These are phyloP conservation scores for Gnaphalium uliginosum DNA, from an alignment of 129 eudicot species.

Conservation along the genomic window DNA sequence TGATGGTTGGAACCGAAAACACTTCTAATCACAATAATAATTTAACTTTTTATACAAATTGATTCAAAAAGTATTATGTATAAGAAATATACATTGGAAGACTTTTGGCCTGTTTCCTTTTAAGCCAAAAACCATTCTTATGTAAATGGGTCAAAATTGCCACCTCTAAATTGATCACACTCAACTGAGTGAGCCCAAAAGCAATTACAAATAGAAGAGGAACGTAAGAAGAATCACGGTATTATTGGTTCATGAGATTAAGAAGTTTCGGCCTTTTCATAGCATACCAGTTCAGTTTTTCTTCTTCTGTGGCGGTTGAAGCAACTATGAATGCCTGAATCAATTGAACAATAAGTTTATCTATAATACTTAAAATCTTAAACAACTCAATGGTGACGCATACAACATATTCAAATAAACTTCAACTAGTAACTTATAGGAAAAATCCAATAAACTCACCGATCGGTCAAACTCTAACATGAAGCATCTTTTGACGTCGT, in stretches of 20 bases:
- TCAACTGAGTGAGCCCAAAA: neutral
- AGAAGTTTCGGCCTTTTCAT: neutral
- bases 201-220: neutral
- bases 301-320: conserved; percentile 92
- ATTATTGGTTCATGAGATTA: neutral
- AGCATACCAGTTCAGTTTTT: conserved; percentile 80
- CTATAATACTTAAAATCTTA: neutral
- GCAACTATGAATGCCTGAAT: conserved; percentile 95
- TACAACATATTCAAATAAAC: neutral
- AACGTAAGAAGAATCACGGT: neutral
- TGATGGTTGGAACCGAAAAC: neutral
- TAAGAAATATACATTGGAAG: neutral
- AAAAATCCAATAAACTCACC: conserved; percentile 48
- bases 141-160: neutral
- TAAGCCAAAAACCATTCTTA: neutral
- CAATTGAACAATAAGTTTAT: conserved; percentile 8
- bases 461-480: conserved; percentile 95
- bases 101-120: neutral
- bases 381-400: conserved; percentile 2
- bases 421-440: neutral
- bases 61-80: neutral
- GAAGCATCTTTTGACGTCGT: conserved; percentile 90
- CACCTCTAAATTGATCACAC: neutral
- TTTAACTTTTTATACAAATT: neutral
- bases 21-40: neutral